Evolutionary conservation across 305 asterid genomes (phyloP).

Genomic region (Solanum hybrid): DNA sequence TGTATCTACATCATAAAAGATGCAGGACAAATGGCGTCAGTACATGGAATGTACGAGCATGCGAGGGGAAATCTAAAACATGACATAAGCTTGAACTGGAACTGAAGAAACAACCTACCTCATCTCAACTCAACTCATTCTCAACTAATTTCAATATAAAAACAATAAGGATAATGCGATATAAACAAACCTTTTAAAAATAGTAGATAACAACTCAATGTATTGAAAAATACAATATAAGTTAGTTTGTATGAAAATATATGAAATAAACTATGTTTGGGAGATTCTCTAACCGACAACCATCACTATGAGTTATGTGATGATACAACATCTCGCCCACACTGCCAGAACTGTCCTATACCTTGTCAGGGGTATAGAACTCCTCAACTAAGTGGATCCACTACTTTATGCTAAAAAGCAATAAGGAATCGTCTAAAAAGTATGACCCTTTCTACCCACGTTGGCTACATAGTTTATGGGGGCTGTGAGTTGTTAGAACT

Average conservation of each 20-base stretch:
- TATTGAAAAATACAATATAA: no score
- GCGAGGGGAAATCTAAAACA: background rate
- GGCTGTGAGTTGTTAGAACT: background rate
- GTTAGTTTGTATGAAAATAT: background rate
- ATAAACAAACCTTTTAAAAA: no score
- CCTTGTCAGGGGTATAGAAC: background rate
- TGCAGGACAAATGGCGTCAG: background rate
- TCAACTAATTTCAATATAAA: background rate
- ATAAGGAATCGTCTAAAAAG: background rate
- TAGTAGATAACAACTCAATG: background rate
- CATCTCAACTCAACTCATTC: background rate
- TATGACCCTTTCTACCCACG: background rate
- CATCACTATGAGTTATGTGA: no score
- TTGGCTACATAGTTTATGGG: background rate
- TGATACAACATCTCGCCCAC: background rate
- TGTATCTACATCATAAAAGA: background rate
- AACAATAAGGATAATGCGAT: background rate
- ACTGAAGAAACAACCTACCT: background rate
- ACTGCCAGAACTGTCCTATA: background rate
- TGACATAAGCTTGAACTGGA: background rate
- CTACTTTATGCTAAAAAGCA: no score
- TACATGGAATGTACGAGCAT: background rate
- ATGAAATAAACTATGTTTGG: no score
- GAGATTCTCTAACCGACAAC: background rate
- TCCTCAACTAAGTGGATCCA: background rate